Evolutionary conservation across 257 asterid genomes (phyloP), one percentile per base, ranked within the genome.

Genomic region (Ilex asprella): DNA sequence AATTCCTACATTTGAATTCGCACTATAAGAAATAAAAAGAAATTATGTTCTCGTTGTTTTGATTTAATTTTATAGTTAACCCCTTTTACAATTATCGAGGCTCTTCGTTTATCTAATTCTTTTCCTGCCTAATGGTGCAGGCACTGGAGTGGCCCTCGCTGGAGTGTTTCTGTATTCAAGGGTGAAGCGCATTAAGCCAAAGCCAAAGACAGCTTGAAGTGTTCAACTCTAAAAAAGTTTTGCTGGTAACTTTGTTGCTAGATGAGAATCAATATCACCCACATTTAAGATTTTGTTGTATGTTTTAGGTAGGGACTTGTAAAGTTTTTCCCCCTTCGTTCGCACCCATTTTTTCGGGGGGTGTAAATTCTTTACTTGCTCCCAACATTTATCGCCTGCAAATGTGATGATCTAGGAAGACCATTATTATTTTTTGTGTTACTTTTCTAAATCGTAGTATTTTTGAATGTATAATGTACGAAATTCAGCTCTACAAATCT

Each of bases 151-250:
- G 56, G 96, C 95, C 66, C 95, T 91, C 46, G 86, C 84, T 35
- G 98, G 98, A 71, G 98, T 88, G 46, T 86, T 91, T 86, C 69
- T 88, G 55, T 91, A 91, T 73, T 91, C 98, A 1, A 84, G 98
- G 74, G 87, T 83, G 73, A 88, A 83, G 70, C 63, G 91, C 58
- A 75, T 88, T 58, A 86, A 84, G 72, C 74, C 86, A 0, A 90
- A 91, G 84, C 66, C 84, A 16, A 87, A 89, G 70, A 66, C 76
- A 61, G 83, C 78, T 63, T 85, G 78, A 82, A 67, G 52, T 58
- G 63, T 30, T 54, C n/a, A 35, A 14, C 32, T 55, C 60, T 70
- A 16, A 30, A 21, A 62, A 35, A 70, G 43, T 76, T 76, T 76
- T 78, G 70, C 60, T 73, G 82, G 70, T 68, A 63, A 47, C 65